These are phyloP conservation scores for Alliaria petiolata DNA, from an alignment of 345 rosid genomes.

Conservation along the genomic window DNA sequence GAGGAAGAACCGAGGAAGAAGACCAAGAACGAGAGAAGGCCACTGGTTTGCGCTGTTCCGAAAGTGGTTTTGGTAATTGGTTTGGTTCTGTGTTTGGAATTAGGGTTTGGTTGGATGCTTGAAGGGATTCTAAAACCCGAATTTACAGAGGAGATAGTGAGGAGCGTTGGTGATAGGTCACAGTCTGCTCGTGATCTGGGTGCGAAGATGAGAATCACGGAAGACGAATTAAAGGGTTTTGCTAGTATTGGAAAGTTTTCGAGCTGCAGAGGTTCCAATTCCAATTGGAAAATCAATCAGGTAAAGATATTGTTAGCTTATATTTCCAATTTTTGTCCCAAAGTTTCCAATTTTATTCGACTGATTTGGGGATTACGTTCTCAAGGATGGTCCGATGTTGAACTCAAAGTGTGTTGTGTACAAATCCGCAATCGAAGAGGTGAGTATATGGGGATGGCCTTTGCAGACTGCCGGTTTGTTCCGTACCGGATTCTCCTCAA, in stretches of 20 bases:
- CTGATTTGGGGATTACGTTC: neutral
- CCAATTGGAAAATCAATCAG: constrained; percentile 67
- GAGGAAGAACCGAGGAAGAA: constrained; percentile 27
- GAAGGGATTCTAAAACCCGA: constrained; percentile 38
- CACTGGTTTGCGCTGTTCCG: neutral
- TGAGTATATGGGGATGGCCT: constrained; percentile 97
- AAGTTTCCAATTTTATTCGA: constrained; percentile 6
- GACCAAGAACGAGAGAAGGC: neutral
- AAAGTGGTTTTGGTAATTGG: constrained; percentile 37
- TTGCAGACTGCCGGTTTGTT: constrained; percentile 78
- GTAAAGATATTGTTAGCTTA: constrained; percentile 27
- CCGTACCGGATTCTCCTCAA: constrained; percentile 47
- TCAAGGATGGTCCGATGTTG: constrained; percentile 55
- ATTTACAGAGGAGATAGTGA: constrained; percentile 46
- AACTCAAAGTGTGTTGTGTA: constrained; percentile 61
- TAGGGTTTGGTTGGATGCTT: constrained; percentile 42
- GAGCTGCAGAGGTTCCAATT: constrained; percentile 48
- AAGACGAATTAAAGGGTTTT: constrained; percentile 43
- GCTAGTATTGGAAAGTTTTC: constrained; percentile 34
- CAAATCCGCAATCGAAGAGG: constrained; percentile 72
- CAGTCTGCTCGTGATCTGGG: constrained; percentile 31
- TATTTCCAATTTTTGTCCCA: neutral
- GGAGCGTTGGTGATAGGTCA: constrained; percentile 48
- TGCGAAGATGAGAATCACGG: constrained; percentile 44
- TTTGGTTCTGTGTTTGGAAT: constrained; percentile 39